Percentiles rank a stretch among this genome's conserved stretches.
Conservation (phyloP, 2,329 filamentous ascomycete species). For the Talaromyces rugulosus region DNA sequence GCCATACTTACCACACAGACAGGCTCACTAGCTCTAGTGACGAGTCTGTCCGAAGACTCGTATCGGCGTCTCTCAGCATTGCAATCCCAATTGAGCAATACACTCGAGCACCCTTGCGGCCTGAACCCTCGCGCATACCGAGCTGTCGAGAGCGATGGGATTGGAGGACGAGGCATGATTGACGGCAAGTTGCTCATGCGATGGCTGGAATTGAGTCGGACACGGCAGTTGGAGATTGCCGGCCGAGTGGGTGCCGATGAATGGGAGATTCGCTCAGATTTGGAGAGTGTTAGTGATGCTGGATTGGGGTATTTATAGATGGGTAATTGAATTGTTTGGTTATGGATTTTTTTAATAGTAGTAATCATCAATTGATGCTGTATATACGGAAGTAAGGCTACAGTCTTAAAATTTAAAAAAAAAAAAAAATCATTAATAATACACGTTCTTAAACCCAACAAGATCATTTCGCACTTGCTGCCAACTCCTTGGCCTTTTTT, state of each 20-base stretch:
- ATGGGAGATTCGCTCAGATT: conserved; percentile 65
- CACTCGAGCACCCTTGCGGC: conserved; percentile 70
- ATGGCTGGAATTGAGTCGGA: conserved; percentile 71
- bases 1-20: conserved; percentile 71
- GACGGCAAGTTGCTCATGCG: conserved; percentile 72
- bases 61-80: conserved; percentile 83
- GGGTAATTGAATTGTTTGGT: neutral
- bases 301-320: conserved; percentile 50
- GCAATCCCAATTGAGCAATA: conserved; percentile 71
- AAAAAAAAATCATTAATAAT: neutral
- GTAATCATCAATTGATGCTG: neutral
- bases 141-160: conserved; percentile 47
- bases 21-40: conserved; percentile 72
- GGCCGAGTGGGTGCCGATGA: conserved; percentile 66
- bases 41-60: conserved; percentile 69
- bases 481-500: conserved; percentile 31
- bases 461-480: conserved; percentile 24
- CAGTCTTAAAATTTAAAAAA: neutral
- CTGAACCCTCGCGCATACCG: conserved; percentile 81
- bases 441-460: neutral
- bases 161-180: conserved; percentile 61
- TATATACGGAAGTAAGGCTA: neutral
- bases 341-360: neutral
- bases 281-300: conserved; percentile 61
- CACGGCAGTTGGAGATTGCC: conserved; percentile 67